Evolutionary conservation across 2,329 filamentous ascomycete species (phyloP), one percentile per base, ranked within the genome.

Genomic region (Paraphaeosphaeria minitans): DNA sequence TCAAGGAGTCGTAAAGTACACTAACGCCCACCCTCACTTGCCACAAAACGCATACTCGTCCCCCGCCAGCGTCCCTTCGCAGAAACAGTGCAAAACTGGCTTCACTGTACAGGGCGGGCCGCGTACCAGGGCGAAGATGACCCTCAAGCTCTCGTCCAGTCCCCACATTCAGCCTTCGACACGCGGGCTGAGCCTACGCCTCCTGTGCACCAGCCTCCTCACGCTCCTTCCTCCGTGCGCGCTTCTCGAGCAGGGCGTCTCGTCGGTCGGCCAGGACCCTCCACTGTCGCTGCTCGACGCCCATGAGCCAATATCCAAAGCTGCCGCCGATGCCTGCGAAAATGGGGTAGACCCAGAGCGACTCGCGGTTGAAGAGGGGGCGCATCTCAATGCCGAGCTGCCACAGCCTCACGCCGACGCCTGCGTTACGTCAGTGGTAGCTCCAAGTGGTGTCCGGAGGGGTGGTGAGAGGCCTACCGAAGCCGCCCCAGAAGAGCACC

Each of bases 321-420:
- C 90, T 92, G 69, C 89, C 93, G 70, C 93, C 93, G 64, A 92
- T 87, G 68, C 86, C 86, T 59, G 89, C 93, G 80, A 95, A 99
- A 69, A 94, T 81, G 56, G 95, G 95, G 82, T 97, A 99, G 53
- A 88, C 92, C 90, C 92, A 96, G 73, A 97, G 87, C 56, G 90
- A 90, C 76, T 89, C 84, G 74, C 85, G 87, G 81, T 90, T 89
- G 85, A 98, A 92, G 79, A 97, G 89, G 53, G 94, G 95, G 63
- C 93, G 92, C 93, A 96, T 97, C 83, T 99, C 93, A 78, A 99
- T 95, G 75, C 94, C 95, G 77, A 99, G 89, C 81, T 98, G 95
- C 92, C 93, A 97, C 80, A 95, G 86, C 71, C 94, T 91, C 75
- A 93, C 90, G 75, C 91, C 93, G 72, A 97, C 81, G 84, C 95